Evolutionary conservation across 371 early-diverging fungal species (phyloP), one percentile per base, ranked within the genome.

Genomic region (Rhizomucor pusillus): DNA sequence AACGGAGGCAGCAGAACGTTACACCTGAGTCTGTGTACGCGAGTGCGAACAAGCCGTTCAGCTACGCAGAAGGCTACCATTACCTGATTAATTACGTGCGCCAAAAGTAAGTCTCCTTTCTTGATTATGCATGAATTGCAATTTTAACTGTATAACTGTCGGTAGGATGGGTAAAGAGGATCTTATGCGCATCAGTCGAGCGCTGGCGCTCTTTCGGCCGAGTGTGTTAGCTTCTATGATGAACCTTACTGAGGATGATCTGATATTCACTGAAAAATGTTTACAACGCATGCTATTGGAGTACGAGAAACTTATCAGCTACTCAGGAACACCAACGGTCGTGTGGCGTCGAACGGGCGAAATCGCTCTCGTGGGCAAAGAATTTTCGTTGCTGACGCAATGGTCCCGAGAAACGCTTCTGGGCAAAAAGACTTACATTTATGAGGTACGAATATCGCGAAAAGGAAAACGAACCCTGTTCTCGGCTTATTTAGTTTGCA

Each of bases 221-320:
- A 89, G 90, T 12, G 90, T 94, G 52, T 89, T 96, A 54, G 92
- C 94, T 3, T 81, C 90, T 50, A 90, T 93, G 78, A 91, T 91
- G 87, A 89, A 92, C 62, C 73, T 96, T 52, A 90, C 92, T 1
- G 89, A 89, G 50, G 92, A 94, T 51, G 96, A 96, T 64, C 73
- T 96, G 66, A 74, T 93, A 12, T 94, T 93, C 60, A 91, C 92
- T 80, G 96, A 96, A 68, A 91, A 93, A 66, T 91, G 94, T 66
- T 86, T 96, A 54, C 94, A 93, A 64, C 80, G 94, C 3, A 54
- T 29, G n/a, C 3, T 7, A 5, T 41, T 83, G 84, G 94, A 93
- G 76, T 91, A 84, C 60, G 94, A 91, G 59, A 90, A 91, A 59
- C 71, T 92, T 35, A 88, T 92, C 36, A 81, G 82, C 4, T 88